Conservation (phyloP, 2,329 filamentous ascomycete species). For the Xylariaceae sp. region DNA sequence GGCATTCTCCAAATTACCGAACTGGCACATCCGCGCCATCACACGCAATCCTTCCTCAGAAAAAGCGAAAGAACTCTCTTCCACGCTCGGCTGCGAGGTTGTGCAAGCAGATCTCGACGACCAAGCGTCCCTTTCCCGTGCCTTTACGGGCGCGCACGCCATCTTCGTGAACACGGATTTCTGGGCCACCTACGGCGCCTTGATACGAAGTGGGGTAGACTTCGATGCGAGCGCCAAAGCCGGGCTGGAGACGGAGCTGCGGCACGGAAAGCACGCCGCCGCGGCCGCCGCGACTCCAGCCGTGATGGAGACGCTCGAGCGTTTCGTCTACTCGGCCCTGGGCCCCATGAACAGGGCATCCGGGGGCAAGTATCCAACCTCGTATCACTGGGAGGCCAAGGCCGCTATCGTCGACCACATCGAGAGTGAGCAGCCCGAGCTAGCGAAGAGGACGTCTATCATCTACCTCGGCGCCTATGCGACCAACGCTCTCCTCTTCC, state of each 20-base stretch:
- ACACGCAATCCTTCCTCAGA: constrained; percentile 13
- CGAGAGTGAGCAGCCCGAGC: constrained; percentile 18
- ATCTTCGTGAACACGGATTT: constrained; percentile 23
- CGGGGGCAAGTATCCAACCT: constrained; percentile 21
- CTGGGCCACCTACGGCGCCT: constrained; percentile 10
- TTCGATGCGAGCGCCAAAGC: constrained; percentile 7
- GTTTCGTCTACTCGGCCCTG: constrained; percentile 22
- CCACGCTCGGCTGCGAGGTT: constrained; percentile 14
- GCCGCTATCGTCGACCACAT: constrained; percentile 27
- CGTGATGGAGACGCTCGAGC: constrained; percentile 29
- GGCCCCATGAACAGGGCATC: constrained; percentile 16
- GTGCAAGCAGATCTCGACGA: constrained; percentile 16
- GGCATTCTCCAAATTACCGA: constrained; percentile 12
- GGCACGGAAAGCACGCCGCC: constrained; percentile 26
- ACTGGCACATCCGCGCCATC: constrained; percentile 17
- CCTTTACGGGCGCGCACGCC: constrained; percentile 18
- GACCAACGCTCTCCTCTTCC: constrained; percentile 28
- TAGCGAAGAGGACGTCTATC: constrained; percentile 28
- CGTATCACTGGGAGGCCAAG: constrained; percentile 31
- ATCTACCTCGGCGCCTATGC: constrained; percentile 31
- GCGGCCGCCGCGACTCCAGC: constrained; percentile 20
- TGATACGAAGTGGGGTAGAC: constrained; percentile 4
- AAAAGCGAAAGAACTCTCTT: constrained; percentile 10
- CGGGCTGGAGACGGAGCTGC: constrained; percentile 11
- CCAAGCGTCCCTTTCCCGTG: constrained; percentile 7